Evolutionary conservation across 2,329 filamentous ascomycete genomes (phyloP).

Genomic region (Elsinoe arachidis): DNA sequence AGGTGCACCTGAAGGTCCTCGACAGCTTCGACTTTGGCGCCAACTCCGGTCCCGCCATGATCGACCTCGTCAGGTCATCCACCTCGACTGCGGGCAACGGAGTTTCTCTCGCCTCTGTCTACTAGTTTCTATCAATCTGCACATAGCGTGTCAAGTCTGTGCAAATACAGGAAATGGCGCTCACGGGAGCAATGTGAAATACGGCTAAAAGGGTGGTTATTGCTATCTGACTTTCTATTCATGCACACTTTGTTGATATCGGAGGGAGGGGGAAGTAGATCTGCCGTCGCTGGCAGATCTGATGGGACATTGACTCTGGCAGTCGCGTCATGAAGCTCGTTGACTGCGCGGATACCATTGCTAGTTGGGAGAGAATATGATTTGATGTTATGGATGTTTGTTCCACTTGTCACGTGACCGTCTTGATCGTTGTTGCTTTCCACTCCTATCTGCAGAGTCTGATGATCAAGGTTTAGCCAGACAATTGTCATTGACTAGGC

Average conservation of each 20-base stretch:
- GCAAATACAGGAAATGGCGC: not conserved
- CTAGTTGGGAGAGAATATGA: not conserved
- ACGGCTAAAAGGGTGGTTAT: not conserved
- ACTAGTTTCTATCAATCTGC: not conserved
- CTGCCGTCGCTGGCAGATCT: not conserved
- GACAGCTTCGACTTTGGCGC: slow-evolving; percentile 31
- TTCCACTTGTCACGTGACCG: not conserved
- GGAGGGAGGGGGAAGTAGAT: not conserved
- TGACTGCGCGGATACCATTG: not conserved
- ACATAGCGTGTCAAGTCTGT: not conserved
- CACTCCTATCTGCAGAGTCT: not conserved
- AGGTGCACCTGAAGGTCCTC: slow-evolving; percentile 48
- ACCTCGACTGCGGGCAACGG: slow-evolving; percentile 27
- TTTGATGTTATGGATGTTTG: not conserved
- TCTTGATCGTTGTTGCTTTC: not conserved
- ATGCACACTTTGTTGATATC: not conserved
- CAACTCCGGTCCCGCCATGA: slow-evolving; percentile 26
- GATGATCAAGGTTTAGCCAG: not conserved
- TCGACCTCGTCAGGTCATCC: slow-evolving; percentile 28
- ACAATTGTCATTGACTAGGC: not conserved
- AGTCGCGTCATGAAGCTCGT: slow-evolving; percentile 2
- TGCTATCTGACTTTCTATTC: not conserved
- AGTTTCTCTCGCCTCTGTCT: slow-evolving; percentile 31
- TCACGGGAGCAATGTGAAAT: not conserved
- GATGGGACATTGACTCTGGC: slow-evolving; percentile 1